Base-by-base conservation (phyloP, 345 rosid genomes). In the Pugionium cornutum region DNA sequence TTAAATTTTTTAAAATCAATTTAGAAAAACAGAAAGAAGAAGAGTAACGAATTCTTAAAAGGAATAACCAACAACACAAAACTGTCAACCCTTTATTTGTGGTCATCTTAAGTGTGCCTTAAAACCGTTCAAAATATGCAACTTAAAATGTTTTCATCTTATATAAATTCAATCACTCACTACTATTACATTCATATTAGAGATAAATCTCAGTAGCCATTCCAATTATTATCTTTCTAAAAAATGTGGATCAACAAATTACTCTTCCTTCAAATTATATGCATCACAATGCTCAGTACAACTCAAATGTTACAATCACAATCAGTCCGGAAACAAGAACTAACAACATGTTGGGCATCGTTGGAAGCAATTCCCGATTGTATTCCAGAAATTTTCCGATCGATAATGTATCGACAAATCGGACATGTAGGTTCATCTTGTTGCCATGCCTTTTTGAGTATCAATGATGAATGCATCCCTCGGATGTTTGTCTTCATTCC, bases 81-180 rank as follows among this genome's bases (percentile, higher is more conserved):
- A 61, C 55, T 69, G 7, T 18, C 45, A 55, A 55, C 64, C 52
- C 64, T 54, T 39, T 30, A 26, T 55, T 10, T 53, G 26, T 51
- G 75, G 48, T 62, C 75, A 70, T 54, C 35, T 44, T 62, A 70
- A 70, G 30, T 45, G 51, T 70, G 51, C 69, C 43, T 63, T 5
- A 8, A 51, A 60, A 52, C 25, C 47, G 3, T 43, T 44, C 61
- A 53, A 26, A 30, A 25, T 25, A 62, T 39, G 27, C 33, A 62
- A 47, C 27, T 41, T 36, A 45, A 5, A 45, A 26, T 11, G 0
- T 37, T 55, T 35, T 29, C 36, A 56, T 40, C 63, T 1, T 40
- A 39, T 71, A 55, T 64, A 64, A 56, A 48, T 34, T 11, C n/a
- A 40, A 26, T n/a, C 46, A 48, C 27, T 47, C 10, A 56, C 32